A percentile compares a stretch with the other conserved stretches of the same genome.
Conservation (phyloP, 2,329 filamentous ascomycete genomes). For the Trichoderma aggressivum region DNA sequence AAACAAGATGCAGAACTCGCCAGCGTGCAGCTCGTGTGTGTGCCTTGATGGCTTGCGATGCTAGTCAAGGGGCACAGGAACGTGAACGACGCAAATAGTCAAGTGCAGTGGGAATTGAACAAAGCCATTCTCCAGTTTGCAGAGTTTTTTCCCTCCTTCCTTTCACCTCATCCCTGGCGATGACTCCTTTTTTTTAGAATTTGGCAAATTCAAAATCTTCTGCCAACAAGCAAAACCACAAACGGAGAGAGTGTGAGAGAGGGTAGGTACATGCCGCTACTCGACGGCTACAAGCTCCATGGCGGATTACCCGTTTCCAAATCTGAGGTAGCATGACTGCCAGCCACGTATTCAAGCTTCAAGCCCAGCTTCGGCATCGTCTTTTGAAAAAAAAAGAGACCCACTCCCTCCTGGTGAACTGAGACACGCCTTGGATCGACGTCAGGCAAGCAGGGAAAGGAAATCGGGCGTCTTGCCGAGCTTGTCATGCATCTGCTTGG, state of each 20-base stretch:
- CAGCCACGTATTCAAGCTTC: constrained; percentile 19
- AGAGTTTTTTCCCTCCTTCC: neutral
- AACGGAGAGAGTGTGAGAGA: neutral
- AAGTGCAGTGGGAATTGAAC: constrained; percentile 10
- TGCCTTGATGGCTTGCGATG: constrained; percentile 18
- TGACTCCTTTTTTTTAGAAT: constrained; percentile 1
- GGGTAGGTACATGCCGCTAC: constrained; percentile 7
- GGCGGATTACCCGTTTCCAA: constrained; percentile 1
- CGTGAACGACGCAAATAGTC: constrained; percentile 16
- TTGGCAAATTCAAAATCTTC: neutral
- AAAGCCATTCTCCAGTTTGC: constrained; percentile 7
- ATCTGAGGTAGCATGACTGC: constrained; percentile 11
- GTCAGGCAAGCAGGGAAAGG: constrained; percentile 6
- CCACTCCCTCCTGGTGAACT: constrained; percentile 4
- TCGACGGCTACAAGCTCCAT: neutral
- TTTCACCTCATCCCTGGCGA: neutral
- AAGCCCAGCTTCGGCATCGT: constrained; percentile 14
- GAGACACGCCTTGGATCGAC: constrained; percentile 17
- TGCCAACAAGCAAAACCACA: neutral
- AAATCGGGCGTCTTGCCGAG: constrained; percentile 14
- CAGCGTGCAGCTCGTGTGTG: neutral
- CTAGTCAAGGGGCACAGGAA: constrained; percentile 18
- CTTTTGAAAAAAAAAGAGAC: neutral
- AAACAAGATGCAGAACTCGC: neutral
- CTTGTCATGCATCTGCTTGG: constrained; percentile 3